These are phyloP conservation scores for Yarrowia osloensis DNA, from an alignment of 805 yeast species.

Conservation along the genomic window DNA sequence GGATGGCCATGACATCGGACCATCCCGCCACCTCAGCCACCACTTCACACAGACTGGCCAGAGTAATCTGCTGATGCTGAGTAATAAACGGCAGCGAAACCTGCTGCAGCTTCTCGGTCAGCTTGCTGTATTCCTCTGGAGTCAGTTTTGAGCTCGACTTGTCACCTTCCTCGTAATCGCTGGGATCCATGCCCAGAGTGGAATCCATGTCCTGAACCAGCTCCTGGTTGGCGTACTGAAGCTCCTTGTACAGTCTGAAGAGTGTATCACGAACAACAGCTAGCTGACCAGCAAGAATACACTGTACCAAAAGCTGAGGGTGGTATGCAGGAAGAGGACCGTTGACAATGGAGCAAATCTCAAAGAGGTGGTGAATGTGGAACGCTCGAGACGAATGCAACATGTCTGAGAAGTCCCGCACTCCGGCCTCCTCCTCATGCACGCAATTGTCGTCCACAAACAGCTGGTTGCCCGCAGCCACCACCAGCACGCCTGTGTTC, in stretches of 20 bases:
- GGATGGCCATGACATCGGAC: constrained; percentile 65
- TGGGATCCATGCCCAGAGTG: constrained; percentile 26
- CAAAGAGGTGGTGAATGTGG: constrained; percentile 50
- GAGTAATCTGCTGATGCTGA: constrained; percentile 87
- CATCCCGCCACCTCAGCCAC: constrained; percentile 53
- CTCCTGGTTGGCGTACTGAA: constrained; percentile 57
- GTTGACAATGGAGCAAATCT: constrained; percentile 73
- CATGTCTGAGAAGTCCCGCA: constrained; percentile 47
- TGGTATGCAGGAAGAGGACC: constrained; percentile 91
- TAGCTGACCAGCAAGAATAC: constrained; percentile 62
- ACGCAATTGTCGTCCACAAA: constrained; percentile 74
- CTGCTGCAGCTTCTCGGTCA: constrained; percentile 62
- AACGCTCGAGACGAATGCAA: constrained; percentile 30
- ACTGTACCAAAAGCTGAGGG: constrained; percentile 82
- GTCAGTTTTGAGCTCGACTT: neutral
- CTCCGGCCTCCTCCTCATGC: constrained; percentile 55
- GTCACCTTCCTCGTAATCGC: neutral
- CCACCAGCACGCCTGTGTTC: constrained; percentile 70
- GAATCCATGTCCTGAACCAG: constrained; percentile 43
- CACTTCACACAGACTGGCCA: constrained; percentile 68
- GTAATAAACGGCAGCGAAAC: constrained; percentile 76
- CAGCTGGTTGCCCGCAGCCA: constrained; percentile 88
- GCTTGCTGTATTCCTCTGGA: constrained; percentile 46
- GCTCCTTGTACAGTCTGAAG: constrained; percentile 51
- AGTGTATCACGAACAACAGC: constrained; percentile 59